Evolutionary conservation across 2,329 filamentous ascomycete genomes (phyloP), one percentile per base, ranked within the genome.

Genomic region (Trichoderma sp.): DNA sequence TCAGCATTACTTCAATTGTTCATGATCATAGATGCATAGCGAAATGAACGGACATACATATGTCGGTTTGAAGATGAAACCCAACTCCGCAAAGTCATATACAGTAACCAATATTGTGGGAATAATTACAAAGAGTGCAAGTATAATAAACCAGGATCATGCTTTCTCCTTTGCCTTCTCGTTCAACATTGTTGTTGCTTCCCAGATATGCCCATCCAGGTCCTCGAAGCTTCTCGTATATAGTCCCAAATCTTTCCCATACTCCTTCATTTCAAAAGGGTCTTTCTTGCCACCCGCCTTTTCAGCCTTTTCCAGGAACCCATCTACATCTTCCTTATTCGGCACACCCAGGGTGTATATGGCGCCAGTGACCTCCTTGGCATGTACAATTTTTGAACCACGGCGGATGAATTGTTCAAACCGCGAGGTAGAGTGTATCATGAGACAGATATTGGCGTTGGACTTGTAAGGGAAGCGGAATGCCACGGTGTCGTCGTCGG

Each of bases 161-260:
- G 53, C 55, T 26, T 20, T 28, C 3, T n/a, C 55, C 26, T 50
- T 32, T 61, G 20, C 36, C 7, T 61, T 50, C 53, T 59, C 55
- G 4, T 61, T 50, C 36, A 68, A n/a, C 64, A 71, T 73, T 9
- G 71, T 58, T 53, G 68, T 73, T 20, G 68, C 73, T 72, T 77
- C 76, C 76, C 76, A 76, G n/a, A 76, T 74, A 61, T 77, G 74
- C 3, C 75, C 75, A 70, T 76, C 75, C 50, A 74, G n/a, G 39
- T 77, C 75, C 28, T 73, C 68, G 58, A 75, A 76, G 30, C 74
- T 75, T 17, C 76, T 73, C 3, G 71, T 57, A 50, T 77, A 77
- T 72, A 77, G 72, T 12, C 74, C 74, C 13, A 57, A 62, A 3
- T 62, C 70, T n/a, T 63, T 57, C 3, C 76, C 76, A 58, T 75